Percentiles rank a stretch among this genome's conserved stretches.
phyloP scores from a whole-genome alignment of 140 eudicot genomes.

The Stevia rebaudiana region DNA sequence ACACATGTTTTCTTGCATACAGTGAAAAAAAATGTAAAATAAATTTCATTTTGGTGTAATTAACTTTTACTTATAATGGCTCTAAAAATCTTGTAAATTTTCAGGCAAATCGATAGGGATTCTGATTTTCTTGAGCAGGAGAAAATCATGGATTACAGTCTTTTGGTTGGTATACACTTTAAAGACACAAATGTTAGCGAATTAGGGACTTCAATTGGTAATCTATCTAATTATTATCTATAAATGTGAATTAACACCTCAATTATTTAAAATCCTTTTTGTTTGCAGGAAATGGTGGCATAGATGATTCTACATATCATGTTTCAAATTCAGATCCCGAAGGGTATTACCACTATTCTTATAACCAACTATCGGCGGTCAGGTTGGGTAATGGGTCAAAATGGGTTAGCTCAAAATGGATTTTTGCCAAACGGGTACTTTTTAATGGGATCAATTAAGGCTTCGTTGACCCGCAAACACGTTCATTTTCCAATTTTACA shows the following conservation, averaged over 20 bases:
- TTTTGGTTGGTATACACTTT: constrained; percentile 89
- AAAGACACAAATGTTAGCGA: constrained; percentile 47
- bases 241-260: not conserved
- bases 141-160: constrained; percentile 95
- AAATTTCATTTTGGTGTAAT: not conserved
- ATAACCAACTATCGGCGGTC: too few relatives aligned
- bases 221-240: not conserved
- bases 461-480: too few relatives aligned
- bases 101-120: constrained; percentile 83
- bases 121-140: constrained; percentile 87
- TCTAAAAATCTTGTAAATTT: not conserved
- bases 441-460: too few relatives aligned
- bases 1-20: too few relatives aligned
- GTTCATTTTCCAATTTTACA: too few relatives aligned
- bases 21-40: too few relatives aligned
- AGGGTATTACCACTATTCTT: constrained; percentile 41
- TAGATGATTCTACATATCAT: constrained; percentile 32
- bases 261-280: not conserved
- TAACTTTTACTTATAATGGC: constrained; percentile 5
- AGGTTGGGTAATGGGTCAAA: too few relatives aligned
- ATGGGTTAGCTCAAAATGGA: too few relatives aligned
- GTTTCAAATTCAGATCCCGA: constrained; percentile 57
- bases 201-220: constrained; percentile 45
- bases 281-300: constrained; percentile 38
- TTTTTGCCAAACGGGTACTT: too few relatives aligned